Evolutionary conservation across 768 basidiomycete species (phyloP), one percentile per base, ranked within the genome.

Genomic region (Neoboletus subvelutipes): DNA sequence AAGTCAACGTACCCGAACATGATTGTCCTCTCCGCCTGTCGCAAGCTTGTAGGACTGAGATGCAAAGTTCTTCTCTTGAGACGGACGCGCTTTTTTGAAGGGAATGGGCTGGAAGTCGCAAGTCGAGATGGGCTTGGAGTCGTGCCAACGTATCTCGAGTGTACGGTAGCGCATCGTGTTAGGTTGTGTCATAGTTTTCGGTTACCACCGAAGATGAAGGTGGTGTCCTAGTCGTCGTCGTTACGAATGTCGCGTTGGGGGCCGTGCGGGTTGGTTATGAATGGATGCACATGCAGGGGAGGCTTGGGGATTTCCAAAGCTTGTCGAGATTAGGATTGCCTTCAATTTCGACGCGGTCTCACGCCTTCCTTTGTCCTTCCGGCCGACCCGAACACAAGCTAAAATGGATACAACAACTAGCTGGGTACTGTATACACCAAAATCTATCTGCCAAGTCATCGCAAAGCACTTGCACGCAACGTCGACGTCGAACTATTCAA

Each of bases 81-180:
- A 53, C 3, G 88, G 87, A 74, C 88, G 84, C 76, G 89, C 86
- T 73, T 86, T 89, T 78, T 90, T 91, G 78, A 81, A 90, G 2
- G 89, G 76, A 33, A 86, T 70, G 20, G 92, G 88, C 69, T 98
- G 97, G 69, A 97, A 97, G 78, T 99, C 97, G 73, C 92, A 93
- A 17, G 94, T 92, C 43, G 93, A 95, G 73, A 99, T 95, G 45
- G 94, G 94, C 68, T 92, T 92, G 72, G 82, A 86, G 78, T 94
- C 94, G 79, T 97, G 94, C 94, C 94, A 97, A 61, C 94, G 83
- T 68, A 97, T 97, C 77, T 95, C 94, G 45, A 95, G 83, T 4
- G 92, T 93, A 57, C 90, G 83, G 71, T 90, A 91, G 58, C 91
- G 87, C 92, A 94, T 94, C 59, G 59, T 62, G 54, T 36, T 28